Evolutionary conservation across 352 stramenopile species (phyloP), one percentile per base, ranked within the genome.

Genomic region (Phytophthora hibernalis): DNA sequence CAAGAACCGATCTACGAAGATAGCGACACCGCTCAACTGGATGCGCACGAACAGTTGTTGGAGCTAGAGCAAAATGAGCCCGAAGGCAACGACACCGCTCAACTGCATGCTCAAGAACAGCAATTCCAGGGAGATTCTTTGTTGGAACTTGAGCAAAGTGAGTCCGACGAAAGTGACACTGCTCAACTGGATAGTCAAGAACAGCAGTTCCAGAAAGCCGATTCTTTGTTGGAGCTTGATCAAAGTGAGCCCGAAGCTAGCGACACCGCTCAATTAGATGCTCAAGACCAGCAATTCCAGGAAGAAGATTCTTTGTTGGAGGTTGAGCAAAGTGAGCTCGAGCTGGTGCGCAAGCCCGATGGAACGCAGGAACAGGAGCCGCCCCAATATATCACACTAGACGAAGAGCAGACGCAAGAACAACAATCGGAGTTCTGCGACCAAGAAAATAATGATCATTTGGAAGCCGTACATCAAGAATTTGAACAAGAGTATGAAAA

Each of bases 401-500:
- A 50, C 26, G 24, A 64, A 26, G 52, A 31, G 7, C 31, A 65
- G 5, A 54, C 51, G 3, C 12, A 35, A 3, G 7, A 65, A 33
- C 31, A 60, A 24, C 33, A 48, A 38, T 10, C 35, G 15, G 26
- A 62, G 3, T 43, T 30, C 12, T 12, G 31, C 5, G 37, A 54
- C 28, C 48, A 31, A 54, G 22, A 66, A 26, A 38, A 70, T 28
- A 47, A 70, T 55, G 48, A 31, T 0, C 26, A n/a, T n/a, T n/a
- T n/a, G n/a, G n/a, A n/a, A n/a, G n/a, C n/a, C n/a, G n/a, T n/a
- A n/a, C n/a, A n/a, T n/a, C n/a, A n/a, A n/a, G n/a, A n/a, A n/a
- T n/a, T n/a, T n/a, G n/a, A 70, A 38, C 54, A 55, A 20, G 42
- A 54, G 11, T 65, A 69, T 22, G 22, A 72, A 24, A 52, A 65